These are phyloP conservation scores for Lepiota venenata DNA, from an alignment of 768 basidiomycete species.

Conservation along the genomic window DNA sequence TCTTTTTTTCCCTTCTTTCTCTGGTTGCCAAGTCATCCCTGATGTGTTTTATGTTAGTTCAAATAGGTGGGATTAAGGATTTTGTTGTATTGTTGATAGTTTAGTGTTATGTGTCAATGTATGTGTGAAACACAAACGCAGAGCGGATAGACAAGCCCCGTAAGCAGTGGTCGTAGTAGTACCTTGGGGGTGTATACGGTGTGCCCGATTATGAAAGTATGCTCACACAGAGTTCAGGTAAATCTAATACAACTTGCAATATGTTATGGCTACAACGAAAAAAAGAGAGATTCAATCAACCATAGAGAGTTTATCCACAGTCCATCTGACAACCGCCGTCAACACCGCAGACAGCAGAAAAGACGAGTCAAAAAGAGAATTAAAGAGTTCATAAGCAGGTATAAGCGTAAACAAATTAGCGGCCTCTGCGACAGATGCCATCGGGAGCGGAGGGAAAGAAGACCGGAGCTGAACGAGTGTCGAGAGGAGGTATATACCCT, in stretches of 20 bases:
- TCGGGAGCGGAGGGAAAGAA: conserved; percentile 66
- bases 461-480: conserved; percentile 81
- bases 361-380: conserved; percentile 68
- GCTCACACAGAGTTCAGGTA: no score
- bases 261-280: no score
- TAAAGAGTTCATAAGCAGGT: conserved; percentile 72
- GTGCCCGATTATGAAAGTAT: no score
- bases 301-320: conserved; percentile 39
- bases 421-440: background rate
- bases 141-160: no score
- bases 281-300: conserved; percentile 11
- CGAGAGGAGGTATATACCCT: conserved; percentile 84
- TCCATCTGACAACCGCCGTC: conserved; percentile 53
- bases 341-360: conserved; percentile 59
- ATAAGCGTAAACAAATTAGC: conserved; percentile 68
- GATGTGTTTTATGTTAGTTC: background rate
- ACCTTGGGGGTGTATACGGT: no score
- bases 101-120: background rate
- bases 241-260: no score
- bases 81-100: background rate
- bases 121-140: background rate
- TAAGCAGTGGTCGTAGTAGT: no score
- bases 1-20: background rate
- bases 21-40: background rate
- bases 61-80: background rate